These are phyloP conservation scores for Eleusine indica DNA, from an alignment of 176 grass and related monocot species.

Conservation along the genomic window DNA sequence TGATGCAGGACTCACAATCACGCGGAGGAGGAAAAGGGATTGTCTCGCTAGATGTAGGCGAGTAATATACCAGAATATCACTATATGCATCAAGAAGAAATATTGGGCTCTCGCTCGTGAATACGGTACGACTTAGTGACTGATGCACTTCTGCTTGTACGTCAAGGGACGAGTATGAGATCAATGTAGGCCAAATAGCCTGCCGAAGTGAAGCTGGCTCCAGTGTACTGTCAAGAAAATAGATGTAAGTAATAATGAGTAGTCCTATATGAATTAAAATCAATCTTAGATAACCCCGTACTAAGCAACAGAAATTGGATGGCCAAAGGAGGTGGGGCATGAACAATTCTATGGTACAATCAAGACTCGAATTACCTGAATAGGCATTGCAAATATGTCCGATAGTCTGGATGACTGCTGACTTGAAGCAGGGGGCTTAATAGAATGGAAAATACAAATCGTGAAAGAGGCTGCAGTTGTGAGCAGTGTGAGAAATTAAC, in stretches of 20 bases:
- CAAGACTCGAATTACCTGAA: conserved; percentile 65
- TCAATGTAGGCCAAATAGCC: conserved; percentile 81
- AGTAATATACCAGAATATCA: conserved; percentile 82
- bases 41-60: conserved; percentile 56
- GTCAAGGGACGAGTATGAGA: conserved; percentile 76
- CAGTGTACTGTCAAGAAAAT: conserved; percentile 63
- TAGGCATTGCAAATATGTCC: conserved; percentile 90
- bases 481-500: conserved; percentile 86
- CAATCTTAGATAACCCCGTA: conserved; percentile 1
- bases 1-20: conserved; percentile 61
- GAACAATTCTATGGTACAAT: conserved; percentile 27
- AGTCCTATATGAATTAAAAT: conserved; percentile 1
- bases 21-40: conserved; percentile 87
- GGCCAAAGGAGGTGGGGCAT: not conserved
- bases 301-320: conserved; percentile 1
- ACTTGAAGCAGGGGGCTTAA: conserved; percentile 72
- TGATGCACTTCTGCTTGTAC: conserved; percentile 67
- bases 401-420: conserved; percentile 73
- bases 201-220: conserved; percentile 70
- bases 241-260: conserved; percentile 28
- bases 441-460: conserved; percentile 82
- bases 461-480: conserved; percentile 76
- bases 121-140: conserved; percentile 69
- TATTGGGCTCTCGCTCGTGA: conserved; percentile 79
- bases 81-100: conserved; percentile 91